These are phyloP conservation scores for Raffaelea arxii DNA, from an alignment of 2,329 filamentous ascomycete species.

Conservation along the genomic window DNA sequence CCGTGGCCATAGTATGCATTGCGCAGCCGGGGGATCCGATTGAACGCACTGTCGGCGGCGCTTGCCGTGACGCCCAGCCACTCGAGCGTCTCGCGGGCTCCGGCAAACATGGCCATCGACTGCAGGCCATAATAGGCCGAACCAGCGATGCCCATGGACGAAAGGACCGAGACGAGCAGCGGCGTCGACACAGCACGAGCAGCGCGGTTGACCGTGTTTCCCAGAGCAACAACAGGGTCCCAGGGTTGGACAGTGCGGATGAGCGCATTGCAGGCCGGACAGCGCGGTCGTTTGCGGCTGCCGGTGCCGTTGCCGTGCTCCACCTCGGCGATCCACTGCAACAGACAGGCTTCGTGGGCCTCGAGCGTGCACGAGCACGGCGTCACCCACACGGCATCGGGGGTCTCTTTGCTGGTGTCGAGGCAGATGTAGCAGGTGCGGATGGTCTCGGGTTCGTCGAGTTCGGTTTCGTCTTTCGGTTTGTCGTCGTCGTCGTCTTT, in stretches of 20 bases:
- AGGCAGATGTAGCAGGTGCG: constrained; percentile 58
- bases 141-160: constrained; percentile 40
- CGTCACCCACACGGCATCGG: constrained; percentile 59
- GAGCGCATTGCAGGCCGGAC: constrained; percentile 79
- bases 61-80: constrained; percentile 26
- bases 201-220: constrained; percentile 46
- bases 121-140: constrained; percentile 43
- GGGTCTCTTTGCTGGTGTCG: constrained; percentile 41
- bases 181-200: constrained; percentile 48
- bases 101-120: constrained; percentile 42
- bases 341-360: constrained; percentile 80
- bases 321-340: constrained; percentile 89
- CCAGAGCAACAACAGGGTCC: constrained; percentile 60
- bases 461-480: neutral
- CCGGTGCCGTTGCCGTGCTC: constrained; percentile 52
- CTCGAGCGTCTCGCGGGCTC: constrained; percentile 30
- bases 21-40: neutral
- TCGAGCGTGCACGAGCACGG: constrained; percentile 86
- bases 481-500: neutral
- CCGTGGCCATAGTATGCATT: constrained; percentile 1
- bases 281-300: constrained; percentile 57
- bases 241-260: constrained; percentile 68
- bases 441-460: no score
- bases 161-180: constrained; percentile 53
- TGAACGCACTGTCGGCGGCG: neutral